Base-by-base conservation (phyloP, 1,139 yeast genomes). In the Lizanozyma gosingica region DNA sequence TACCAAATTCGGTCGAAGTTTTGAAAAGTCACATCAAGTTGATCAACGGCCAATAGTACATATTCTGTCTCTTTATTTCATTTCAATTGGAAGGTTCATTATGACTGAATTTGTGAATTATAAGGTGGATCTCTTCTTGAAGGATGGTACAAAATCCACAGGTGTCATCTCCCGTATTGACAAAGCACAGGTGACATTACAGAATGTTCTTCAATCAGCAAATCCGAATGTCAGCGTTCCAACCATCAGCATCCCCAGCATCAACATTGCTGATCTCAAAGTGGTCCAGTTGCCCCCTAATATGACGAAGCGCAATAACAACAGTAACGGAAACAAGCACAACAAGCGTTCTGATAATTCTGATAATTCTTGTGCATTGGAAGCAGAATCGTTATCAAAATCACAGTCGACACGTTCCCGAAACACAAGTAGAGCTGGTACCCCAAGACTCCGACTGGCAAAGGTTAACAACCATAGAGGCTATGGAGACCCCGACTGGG, bases 141-240 rank as follows among this genome's bases (percentile, higher is more conserved):
- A 73, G 38, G 68, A 66, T 44, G 77, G 76, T 2, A 50, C 65
- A 14, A 59, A 53, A 33, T 54, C 77, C 14, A 55, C 63, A 14
- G 86, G 85, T 0, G 47, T 58, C 8, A 74, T 80, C 35, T 49
- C 63, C 11, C 60, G 59, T 29, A 78, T 78, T 16, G 70, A 62
- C 33, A 62, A 62, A 18, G 59, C 60, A 37, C 60, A 54, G 35
- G 62, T 79, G 35, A 52, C 60, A 1, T 56, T 78, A 34, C 60
- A 60, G 8, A 59, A 67, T 43, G 73, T 62, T 17, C 50, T 43
- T 33, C 54, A 49, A 39, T 52, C 58, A n/a, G 42, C 40, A 14
- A 45, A 47, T 38, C 57, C 56, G 4, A 43, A 44, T 14, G 44
- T 46, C 3, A 48, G 46, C 41, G 48, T 46, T 32, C 56, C 53